Conservation (phyloP, 306 rosid genomes). For the Lathyrus oleraceus region DNA sequence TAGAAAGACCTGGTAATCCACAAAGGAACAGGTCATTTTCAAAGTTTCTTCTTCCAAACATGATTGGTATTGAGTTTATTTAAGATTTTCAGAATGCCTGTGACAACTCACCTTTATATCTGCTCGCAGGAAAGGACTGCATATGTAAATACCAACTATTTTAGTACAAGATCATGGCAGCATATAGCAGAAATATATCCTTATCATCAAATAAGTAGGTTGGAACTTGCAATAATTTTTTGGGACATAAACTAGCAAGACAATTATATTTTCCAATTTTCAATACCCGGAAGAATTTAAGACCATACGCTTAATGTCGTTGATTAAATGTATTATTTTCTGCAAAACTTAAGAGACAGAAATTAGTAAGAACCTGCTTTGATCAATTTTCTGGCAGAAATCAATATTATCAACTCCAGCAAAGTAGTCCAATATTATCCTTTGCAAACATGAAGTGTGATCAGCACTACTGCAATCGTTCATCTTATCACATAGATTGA, state of each 20-base stretch:
- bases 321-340: constrained; percentile 13
- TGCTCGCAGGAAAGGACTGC: constrained; percentile 91
- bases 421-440: constrained; percentile 70
- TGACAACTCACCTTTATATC: constrained; percentile 74
- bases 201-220: constrained; percentile 26
- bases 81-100: constrained; percentile 29
- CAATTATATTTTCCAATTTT: constrained; percentile 5
- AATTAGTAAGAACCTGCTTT: constrained; percentile 67
- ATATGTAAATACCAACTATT: constrained; percentile 42
- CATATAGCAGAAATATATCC: constrained; percentile 20
- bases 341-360: constrained; percentile 8
- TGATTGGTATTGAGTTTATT: constrained; percentile 12
- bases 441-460: constrained; percentile 83
- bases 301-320: constrained; percentile 19
- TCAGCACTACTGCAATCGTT: constrained; percentile 61
- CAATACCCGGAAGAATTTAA: not conserved
- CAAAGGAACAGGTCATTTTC: constrained; percentile 31
- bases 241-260: not conserved
- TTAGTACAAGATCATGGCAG: constrained; percentile 41
- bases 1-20: constrained; percentile 70
- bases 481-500: constrained; percentile 60
- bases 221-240: not conserved
- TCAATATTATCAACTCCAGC: constrained; percentile 50
- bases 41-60: constrained; percentile 18
- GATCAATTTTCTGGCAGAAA: constrained; percentile 58